Evolutionary conservation across 345 rosid genomes (phyloP).

Genomic region (Populus simonii): DNA sequence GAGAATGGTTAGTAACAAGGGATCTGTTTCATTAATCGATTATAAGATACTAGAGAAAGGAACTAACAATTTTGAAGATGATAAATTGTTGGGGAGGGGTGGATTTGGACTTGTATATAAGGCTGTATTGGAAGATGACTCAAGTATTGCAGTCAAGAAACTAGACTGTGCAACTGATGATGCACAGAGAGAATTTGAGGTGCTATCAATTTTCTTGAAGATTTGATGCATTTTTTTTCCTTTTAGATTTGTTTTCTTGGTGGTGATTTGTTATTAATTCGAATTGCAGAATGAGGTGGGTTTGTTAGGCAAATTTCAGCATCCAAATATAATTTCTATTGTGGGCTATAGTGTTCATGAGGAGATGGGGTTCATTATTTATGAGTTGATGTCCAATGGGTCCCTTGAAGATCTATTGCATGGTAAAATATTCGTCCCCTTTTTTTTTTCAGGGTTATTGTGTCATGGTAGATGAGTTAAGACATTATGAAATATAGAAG

Average conservation of each 20-base stretch:
- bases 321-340: slow-evolving; percentile 70
- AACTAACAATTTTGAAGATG: slow-evolving; percentile 62
- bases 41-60: slow-evolving; percentile 63
- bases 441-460: background rate
- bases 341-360: slow-evolving; percentile 67
- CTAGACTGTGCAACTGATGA: slow-evolving; percentile 63
- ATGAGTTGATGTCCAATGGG: slow-evolving; percentile 86
- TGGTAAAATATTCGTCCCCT: slow-evolving; percentile 44
- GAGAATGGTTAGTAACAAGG: slow-evolving; percentile 46
- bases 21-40: slow-evolving; percentile 54
- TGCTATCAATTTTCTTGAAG: slow-evolving; percentile 11
- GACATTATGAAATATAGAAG: background rate
- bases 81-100: slow-evolving; percentile 75
- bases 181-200: slow-evolving; percentile 77
- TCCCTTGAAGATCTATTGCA: slow-evolving; percentile 87
- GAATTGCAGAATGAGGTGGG: slow-evolving; percentile 80
- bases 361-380: slow-evolving; percentile 60
- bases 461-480: background rate
- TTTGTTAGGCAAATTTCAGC: slow-evolving; percentile 67
- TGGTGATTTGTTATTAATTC: slow-evolving; percentile 6
- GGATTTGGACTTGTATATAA: slow-evolving; percentile 88
- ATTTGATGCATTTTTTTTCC: background rate
- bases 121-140: slow-evolving; percentile 57
- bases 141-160: slow-evolving; percentile 77
- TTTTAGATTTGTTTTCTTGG: background rate